These are phyloP conservation scores for Globisporangium splendens DNA, from an alignment of 352 stramenopile species.

Conservation along the genomic window DNA sequence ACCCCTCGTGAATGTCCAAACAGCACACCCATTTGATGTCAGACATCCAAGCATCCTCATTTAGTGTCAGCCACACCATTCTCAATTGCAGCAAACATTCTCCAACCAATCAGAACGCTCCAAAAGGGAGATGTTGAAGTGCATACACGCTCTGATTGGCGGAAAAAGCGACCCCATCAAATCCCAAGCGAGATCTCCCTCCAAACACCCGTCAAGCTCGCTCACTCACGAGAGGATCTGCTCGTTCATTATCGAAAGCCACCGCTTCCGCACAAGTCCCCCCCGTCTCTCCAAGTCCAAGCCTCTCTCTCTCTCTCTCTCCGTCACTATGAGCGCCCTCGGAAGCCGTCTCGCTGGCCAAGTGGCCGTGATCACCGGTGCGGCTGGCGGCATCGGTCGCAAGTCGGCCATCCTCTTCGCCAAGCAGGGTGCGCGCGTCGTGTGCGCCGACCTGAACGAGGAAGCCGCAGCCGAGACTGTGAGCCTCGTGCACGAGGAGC, in stretches of 20 bases:
- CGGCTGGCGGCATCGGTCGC: slow-evolving; percentile 77
- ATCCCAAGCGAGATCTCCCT: neutral
- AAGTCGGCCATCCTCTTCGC: slow-evolving; percentile 82
- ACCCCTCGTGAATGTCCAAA: too few relatives aligned
- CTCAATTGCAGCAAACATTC: too few relatives aligned
- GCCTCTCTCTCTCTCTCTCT: neutral
- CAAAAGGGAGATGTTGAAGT: neutral
- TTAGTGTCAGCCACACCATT: neutral
- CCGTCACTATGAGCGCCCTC: slow-evolving; percentile 39
- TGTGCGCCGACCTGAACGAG: slow-evolving; percentile 79
- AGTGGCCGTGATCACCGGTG: slow-evolving; percentile 82
- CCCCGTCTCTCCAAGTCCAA: neutral
- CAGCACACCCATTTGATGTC: too few relatives aligned
- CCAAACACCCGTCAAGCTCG: neutral
- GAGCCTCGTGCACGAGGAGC: slow-evolving; percentile 59
- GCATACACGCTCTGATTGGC: neutral
- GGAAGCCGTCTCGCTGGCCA: slow-evolving; percentile 59
- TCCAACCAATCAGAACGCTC: neutral
- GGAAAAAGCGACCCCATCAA: neutral
- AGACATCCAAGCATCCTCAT: too few relatives aligned
- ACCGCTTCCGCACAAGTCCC: slow-evolving; percentile 5
- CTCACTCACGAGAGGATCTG: neutral
- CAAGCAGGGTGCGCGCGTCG: slow-evolving; percentile 71
- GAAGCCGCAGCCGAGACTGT: slow-evolving; percentile 62
- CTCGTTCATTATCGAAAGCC: slow-evolving; percentile 6